phyloP scores from a whole-genome alignment of 495 filamentous ascomycete species.

The Corynascus novoguineensis region DNA sequence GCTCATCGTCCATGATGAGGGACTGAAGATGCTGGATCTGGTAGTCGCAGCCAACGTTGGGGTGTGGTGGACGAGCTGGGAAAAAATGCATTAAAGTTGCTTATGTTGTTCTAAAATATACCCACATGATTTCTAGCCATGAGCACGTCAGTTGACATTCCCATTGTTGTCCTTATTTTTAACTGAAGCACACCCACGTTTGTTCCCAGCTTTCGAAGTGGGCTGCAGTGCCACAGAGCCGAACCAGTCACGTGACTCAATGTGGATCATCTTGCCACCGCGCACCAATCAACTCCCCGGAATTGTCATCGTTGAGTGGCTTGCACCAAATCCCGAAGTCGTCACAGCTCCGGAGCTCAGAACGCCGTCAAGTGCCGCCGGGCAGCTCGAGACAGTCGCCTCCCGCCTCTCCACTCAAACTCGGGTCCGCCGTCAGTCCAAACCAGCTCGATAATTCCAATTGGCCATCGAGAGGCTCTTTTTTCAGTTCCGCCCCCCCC shows the following conservation, averaged over 20 bases:
- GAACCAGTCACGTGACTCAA: neutral
- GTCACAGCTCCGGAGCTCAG: constrained; percentile 17
- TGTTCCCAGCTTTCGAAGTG: too few species aligned
- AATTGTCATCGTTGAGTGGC: constrained; percentile 33
- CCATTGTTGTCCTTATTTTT: too few species aligned
- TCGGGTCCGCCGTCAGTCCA: neutral
- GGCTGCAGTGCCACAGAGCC: neutral
- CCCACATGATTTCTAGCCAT: neutral
- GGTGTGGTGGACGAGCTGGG: constrained; percentile 90
- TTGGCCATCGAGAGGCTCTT: neutral
- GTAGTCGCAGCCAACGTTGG: constrained; percentile 86
- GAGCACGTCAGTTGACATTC: too few species aligned
- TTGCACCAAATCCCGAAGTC: constrained; percentile 21
- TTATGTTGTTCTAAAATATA: neutral
- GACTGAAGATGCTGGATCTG: constrained; percentile 91
- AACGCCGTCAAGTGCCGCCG: constrained; percentile 25
- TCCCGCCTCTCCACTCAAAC: constrained; percentile 21
- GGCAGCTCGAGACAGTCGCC: constrained; percentile 25
- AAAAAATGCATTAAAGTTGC: constrained; percentile 39
- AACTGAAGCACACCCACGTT: too few species aligned
- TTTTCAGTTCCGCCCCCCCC: neutral
- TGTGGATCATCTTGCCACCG: neutral
- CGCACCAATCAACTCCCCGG: constrained; percentile 24
- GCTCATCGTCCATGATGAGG: constrained; percentile 83
- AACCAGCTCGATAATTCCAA: neutral